Conservation (phyloP, 768 basidiomycete species). For the Boletus edulis region DNA sequence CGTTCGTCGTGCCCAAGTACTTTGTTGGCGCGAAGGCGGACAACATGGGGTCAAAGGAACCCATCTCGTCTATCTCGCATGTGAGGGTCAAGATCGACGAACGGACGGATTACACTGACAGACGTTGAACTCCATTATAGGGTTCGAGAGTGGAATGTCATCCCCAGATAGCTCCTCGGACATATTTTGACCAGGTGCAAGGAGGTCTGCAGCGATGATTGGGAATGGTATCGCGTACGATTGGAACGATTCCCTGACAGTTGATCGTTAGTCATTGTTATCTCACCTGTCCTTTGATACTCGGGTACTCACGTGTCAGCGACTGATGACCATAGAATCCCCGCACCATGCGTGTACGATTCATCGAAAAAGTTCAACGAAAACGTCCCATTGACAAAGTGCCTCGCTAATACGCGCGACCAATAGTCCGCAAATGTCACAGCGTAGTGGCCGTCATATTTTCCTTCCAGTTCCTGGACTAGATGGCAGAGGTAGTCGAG, state of each 20-base stretch:
- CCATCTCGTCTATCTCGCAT: conserved; percentile 31
- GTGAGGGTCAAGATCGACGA: neutral
- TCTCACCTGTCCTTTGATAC: neutral
- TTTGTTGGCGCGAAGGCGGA: too few relatives aligned
- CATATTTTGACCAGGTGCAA: conserved; percentile 24
- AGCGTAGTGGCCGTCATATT: conserved; percentile 28
- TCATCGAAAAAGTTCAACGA: conserved; percentile 27
- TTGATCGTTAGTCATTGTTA: neutral
- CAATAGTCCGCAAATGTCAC: conserved; percentile 31
- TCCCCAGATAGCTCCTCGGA: conserved; percentile 21
- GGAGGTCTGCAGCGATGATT: conserved; percentile 30
- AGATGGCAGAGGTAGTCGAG: conserved; percentile 18
- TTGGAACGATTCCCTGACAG: conserved; percentile 28
- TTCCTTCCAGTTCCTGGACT: conserved; percentile 26
- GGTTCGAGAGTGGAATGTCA: conserved; percentile 27
- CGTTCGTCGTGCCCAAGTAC: too few relatives aligned
- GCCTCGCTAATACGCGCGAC: conserved; percentile 28
- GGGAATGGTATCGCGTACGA: conserved; percentile 38
- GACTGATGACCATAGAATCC: conserved; percentile 34
- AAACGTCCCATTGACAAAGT: conserved; percentile 39
- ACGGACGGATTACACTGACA: conserved; percentile 17
- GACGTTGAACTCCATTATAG: conserved; percentile 35
- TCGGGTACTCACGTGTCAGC: conserved; percentile 31
- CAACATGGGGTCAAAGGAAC: conserved; percentile 18
- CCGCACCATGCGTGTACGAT: conserved; percentile 32